Evolutionary conservation across 2,329 filamentous ascomycete species (phyloP).

Genomic region (Apiospora kogelbergensis): DNA sequence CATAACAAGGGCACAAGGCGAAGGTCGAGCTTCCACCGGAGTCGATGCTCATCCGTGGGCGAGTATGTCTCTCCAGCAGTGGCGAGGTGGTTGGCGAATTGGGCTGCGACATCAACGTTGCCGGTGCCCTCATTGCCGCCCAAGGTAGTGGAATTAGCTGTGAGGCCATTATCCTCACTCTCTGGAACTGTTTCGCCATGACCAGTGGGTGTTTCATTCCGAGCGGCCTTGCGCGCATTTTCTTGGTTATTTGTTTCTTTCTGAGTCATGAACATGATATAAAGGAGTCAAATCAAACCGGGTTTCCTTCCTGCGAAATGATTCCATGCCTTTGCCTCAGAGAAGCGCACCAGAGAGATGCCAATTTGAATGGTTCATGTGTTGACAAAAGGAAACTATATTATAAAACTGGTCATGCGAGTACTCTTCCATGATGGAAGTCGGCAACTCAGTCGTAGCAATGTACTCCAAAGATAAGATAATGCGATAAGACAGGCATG

Average conservation of each 20-base stretch:
- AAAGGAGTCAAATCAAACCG: not conserved
- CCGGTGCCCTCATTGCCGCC: not conserved
- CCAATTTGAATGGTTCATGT: no score
- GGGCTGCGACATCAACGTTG: conserved; percentile 27
- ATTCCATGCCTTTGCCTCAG: no score
- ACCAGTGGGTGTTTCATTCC: not conserved
- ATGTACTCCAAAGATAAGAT: not conserved
- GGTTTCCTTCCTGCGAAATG: no score
- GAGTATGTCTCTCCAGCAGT: conserved; percentile 28
- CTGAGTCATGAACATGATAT: not conserved
- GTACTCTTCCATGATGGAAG: not conserved
- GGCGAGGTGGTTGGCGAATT: conserved; percentile 26
- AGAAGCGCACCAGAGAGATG: no score
- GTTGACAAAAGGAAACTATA: not conserved
- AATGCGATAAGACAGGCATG: not conserved
- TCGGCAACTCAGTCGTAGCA: not conserved
- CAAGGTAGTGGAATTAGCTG: not conserved
- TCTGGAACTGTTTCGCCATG: not conserved
- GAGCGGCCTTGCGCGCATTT: not conserved
- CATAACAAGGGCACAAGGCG: conserved; percentile 40
- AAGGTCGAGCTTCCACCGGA: conserved; percentile 42
- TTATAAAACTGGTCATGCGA: not conserved
- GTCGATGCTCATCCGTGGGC: conserved; percentile 19
- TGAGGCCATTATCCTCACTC: not conserved
- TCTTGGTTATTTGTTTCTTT: no score